Evolutionary conservation across 208 protist genomes (phyloP).

Genomic region (Naegleria fowleri): DNA sequence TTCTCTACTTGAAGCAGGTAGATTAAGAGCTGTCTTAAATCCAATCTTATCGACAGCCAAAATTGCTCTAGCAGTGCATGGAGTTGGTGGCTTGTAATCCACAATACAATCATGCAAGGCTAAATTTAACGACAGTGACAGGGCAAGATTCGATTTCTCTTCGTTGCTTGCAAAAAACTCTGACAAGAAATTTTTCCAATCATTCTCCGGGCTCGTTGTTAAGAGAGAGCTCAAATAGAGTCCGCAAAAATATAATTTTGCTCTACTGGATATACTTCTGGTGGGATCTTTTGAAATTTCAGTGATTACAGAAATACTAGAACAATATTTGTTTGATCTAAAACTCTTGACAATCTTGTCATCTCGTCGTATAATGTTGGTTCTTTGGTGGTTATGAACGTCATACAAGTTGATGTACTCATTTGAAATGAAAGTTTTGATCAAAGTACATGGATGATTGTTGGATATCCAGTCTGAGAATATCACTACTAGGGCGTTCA

Average conservation of each 20-base stretch:
- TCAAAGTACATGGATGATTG: not conserved
- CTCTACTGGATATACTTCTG: not conserved
- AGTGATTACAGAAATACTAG: not conserved
- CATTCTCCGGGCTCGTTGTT: not conserved
- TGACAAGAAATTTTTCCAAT: not conserved
- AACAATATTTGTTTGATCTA: not conserved
- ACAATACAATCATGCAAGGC: not conserved
- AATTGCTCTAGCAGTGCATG: not conserved
- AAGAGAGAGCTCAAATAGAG: not conserved
- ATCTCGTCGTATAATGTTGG: not conserved
- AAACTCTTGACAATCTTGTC: not conserved
- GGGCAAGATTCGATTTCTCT: not conserved
- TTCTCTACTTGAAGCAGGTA: not conserved
- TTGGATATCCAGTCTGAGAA: not conserved
- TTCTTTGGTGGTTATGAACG: not conserved
- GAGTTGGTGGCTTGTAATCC: not conserved
- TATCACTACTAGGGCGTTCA: not conserved
- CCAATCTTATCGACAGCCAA: not conserved
- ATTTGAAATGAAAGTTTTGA: not conserved
- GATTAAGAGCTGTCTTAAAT: not conserved
- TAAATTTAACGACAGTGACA: not conserved
- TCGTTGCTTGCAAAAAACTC: not conserved
- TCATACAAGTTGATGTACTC: not conserved
- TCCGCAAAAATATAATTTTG: not conserved
- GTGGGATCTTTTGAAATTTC: not conserved